Evolutionary conservation across 139 green algal genomes (phyloP), one percentile per base, ranked within the genome.

Genomic region (Micractinium sp.): DNA sequence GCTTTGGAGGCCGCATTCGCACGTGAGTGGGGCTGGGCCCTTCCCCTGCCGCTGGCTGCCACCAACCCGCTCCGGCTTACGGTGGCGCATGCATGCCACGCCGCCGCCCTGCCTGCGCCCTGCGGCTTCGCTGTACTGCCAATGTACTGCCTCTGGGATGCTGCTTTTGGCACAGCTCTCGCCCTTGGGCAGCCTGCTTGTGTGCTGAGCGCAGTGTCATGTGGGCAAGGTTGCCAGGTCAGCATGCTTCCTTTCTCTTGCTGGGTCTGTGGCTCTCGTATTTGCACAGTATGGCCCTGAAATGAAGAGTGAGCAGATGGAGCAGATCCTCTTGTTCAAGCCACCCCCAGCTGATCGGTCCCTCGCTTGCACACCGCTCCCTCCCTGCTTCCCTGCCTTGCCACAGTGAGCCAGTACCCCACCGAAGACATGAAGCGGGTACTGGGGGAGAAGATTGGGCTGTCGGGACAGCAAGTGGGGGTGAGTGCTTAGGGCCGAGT

Each of bases 391-490:
- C 13, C 33, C 41, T 39, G 12, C 56, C 9, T 82, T 36, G 5
- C 39, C 91, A 85, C 92, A 96, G 93, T 96, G 25, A 95, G 96
- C 74, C 89, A 93, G 15, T 92, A 92, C 60, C 95, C 94, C 0
- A 90, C 90, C 0, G 82, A 94, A 56, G 93, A 95, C 77, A 91
- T 95, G 77, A 90, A 93, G 31, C 82, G 88, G 14, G 91, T 92
- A 13, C 81, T 98, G 61, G 96, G 89, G 5, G 91, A 94, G 19
- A 86, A 93, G 3, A 97, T 96, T 31, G 90, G 89, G 1, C 92
- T 98, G 29, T 95, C 94, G 9, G 94, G 95, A 78, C 89, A 96
- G 47, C 94, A 97, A 89, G 93, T 98, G 27, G 88, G 89, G 91
- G 95, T 96, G 83, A 71, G 89, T 31, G n/a, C n/a, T n/a, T n/a